phyloP scores from a whole-genome alignment of 129 eudicot species.

The Pseudognaphalium luteoalbum region DNA sequence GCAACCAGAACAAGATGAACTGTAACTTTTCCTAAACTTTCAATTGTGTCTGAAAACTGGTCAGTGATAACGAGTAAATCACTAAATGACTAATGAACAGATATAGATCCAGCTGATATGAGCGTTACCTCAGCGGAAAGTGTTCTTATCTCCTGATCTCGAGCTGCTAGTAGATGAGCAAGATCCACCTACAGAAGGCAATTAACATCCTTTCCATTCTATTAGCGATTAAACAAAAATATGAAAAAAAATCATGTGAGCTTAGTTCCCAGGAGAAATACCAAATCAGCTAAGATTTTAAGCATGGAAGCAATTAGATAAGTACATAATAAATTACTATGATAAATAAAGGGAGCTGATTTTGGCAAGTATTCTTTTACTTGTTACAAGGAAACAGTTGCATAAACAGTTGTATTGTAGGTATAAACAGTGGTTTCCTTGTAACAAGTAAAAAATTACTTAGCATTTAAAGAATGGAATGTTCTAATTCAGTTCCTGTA shows the following conservation, averaged over 20 bases:
- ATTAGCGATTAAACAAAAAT: background rate
- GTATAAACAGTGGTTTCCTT: too few species aligned
- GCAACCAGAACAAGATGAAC: slow-evolving; percentile 9
- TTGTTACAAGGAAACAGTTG: too few species aligned
- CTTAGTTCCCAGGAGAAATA: background rate
- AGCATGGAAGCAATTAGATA: background rate
- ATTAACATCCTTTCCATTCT: background rate
- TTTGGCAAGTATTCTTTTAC: too few species aligned
- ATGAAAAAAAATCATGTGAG: background rate
- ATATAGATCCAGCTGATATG: slow-evolving; percentile 5
- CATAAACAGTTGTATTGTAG: too few species aligned
- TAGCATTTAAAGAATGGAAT: background rate
- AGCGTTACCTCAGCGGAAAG: slow-evolving; percentile 97
- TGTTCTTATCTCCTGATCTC: slow-evolving; percentile 97
- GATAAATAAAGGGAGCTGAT: background rate
- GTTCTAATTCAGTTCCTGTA: background rate
- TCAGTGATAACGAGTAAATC: background rate
- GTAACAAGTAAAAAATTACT: too few species aligned
- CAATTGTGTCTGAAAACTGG: background rate
- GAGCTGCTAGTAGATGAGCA: slow-evolving; percentile 93
- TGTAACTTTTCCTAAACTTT: background rate
- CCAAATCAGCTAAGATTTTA: background rate
- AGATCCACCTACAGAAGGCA: slow-evolving; percentile 77
- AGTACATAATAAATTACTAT: background rate
- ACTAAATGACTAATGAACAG: background rate